A percentile compares a stretch with the other conserved stretches of the same genome.
phyloP scores from a whole-genome alignment of 352 stramenopile genomes.

The Phytophthora europaea region DNA sequence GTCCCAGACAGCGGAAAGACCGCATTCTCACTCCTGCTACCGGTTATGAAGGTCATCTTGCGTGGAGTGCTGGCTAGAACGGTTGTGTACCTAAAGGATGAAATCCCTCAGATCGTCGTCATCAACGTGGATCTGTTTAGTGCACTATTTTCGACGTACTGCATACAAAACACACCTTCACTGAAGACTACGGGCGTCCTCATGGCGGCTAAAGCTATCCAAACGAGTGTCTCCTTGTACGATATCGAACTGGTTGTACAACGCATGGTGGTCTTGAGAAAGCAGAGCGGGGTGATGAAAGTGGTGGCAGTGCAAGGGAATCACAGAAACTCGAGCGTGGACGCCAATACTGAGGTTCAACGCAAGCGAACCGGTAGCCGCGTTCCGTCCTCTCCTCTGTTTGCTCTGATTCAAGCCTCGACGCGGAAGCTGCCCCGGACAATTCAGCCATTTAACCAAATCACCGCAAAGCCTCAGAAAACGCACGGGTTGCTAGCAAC shows the following conservation, averaged over 20 bases:
- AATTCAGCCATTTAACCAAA: background rate
- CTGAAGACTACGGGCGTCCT: conserved; percentile 24
- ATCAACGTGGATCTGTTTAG: conserved; percentile 50
- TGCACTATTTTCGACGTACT: conserved; percentile 43
- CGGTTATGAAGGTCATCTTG: conserved; percentile 33
- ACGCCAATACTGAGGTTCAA: background rate
- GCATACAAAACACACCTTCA: conserved; percentile 43
- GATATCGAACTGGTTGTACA: conserved; percentile 1
- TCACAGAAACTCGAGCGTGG: background rate
- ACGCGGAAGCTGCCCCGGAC: background rate
- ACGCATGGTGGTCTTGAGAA: conserved; percentile 3
- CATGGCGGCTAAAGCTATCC: conserved; percentile 1
- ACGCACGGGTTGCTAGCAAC: background rate
- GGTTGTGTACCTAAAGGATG: conserved; percentile 12
- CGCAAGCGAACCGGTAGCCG: background rate
- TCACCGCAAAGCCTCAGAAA: background rate
- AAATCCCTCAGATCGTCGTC: conserved; percentile 32
- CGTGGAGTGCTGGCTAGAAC: conserved; percentile 19
- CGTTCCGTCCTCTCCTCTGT: background rate
- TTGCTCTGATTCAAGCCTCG: background rate
- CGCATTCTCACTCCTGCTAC: conserved; percentile 31
- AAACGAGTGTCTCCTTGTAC: conserved; percentile 11
- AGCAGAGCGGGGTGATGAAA: background rate
- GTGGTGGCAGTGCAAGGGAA: background rate
- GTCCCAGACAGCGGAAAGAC: conserved; percentile 12